Evolutionary conservation across 163 green algal genomes (phyloP).

Genomic region (Trebouxia gelatinosa): DNA sequence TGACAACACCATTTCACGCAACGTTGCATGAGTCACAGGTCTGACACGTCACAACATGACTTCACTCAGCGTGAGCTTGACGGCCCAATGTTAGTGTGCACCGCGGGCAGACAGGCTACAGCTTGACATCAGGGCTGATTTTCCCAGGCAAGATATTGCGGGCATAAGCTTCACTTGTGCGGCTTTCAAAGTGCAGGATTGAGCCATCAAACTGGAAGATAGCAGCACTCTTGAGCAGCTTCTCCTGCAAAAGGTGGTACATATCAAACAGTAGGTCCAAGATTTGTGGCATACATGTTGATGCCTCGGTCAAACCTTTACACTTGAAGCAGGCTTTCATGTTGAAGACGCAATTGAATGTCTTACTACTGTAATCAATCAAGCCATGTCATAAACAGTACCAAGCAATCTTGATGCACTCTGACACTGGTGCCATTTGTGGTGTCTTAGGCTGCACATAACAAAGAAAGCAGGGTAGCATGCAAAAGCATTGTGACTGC

Average conservation of each 20-base stretch:
- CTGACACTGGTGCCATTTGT: neutral
- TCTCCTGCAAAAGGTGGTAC: constrained; percentile 1
- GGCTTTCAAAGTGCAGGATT: constrained; percentile 5
- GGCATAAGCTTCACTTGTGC: constrained; percentile 12
- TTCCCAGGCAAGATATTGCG: constrained; percentile 5
- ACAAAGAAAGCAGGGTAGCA: neutral
- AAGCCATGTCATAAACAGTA: too few relatives aligned
- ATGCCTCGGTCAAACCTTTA: too few relatives aligned
- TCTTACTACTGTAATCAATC: too few relatives aligned
- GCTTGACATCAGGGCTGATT: neutral
- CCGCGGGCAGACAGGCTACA: too few relatives aligned
- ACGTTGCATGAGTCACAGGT: too few relatives aligned
- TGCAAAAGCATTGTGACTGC: neutral
- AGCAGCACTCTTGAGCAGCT: neutral
- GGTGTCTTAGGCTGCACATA: neutral
- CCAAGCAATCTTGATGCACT: neutral
- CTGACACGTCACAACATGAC: too few relatives aligned
- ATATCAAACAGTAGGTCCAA: neutral
- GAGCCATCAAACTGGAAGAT: constrained; percentile 15
- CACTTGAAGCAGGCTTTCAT: too few relatives aligned
- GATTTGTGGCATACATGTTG: too few relatives aligned
- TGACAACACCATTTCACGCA: too few relatives aligned
- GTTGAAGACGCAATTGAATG: too few relatives aligned
- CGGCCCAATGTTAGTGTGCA: too few relatives aligned
- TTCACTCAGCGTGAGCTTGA: too few relatives aligned